Evolutionary conservation across 1,139 yeast species (phyloP), one percentile per base, ranked within the genome.

Genomic region (Saccharomyces uvarum): DNA sequence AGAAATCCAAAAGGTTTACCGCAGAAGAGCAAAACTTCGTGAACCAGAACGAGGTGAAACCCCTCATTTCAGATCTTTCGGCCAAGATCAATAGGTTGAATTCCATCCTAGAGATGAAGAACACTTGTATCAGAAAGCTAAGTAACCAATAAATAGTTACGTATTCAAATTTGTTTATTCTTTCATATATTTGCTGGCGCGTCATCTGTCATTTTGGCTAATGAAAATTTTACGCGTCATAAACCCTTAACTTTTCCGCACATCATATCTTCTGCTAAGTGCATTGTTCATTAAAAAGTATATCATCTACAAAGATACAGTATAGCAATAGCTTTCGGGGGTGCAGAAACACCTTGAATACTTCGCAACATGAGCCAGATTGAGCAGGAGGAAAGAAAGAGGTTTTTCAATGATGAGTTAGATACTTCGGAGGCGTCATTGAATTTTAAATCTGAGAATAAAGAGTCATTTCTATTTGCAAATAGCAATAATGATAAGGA

Each of bases 331-430:
- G 11, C 24, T 38, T 16, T 16, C 7, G 5, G 11, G 6, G 7
- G 21, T 4, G 13, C 42, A 8, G 13, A 16, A 14, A 33, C 14
- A 19, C 16, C 19, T 33, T 33, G 9, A 14, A 3, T 24, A 11
- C 16, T 7, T 19, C 24, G 7, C 24, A 38, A 38, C 19, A 38
- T 38, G 44, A 38, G 44, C 16, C n/a, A 38, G 11, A 16, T 38
- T 9, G 26, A 38, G 26, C 44, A 38, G 44, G 49, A 49, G 32
- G 54, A 52, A 32, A 53, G 55, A 26, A 55, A 55, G 16, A 46
- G 61, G 33, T 59, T 57, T 48, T 59, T 59, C 47, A 53, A 54
- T 16, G 61, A 59, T 31, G 61, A 56, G 47, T 54, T 57, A 16
- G 61, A 59, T 27, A 54, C 57, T 13, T 59, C 61, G 8, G 49